phyloP scores from a whole-genome alignment of 164 flowering plant species.

The Pachysandra terminalis region DNA sequence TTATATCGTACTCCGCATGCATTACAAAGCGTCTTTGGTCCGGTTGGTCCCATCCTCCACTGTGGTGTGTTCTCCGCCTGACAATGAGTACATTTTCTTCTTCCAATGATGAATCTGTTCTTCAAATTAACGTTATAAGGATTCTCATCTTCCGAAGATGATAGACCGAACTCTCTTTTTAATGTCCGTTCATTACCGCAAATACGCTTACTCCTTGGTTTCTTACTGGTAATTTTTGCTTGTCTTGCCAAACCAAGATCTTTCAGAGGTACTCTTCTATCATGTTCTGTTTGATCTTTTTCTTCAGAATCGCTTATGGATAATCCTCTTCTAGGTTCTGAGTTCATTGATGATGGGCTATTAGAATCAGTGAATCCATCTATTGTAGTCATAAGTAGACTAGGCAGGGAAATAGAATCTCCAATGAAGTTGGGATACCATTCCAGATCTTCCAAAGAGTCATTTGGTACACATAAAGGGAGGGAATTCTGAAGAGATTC shows the following conservation, averaged over 20 bases:
- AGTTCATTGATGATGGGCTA: background rate
- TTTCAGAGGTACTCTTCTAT: no score
- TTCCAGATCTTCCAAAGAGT: conserved; percentile 9
- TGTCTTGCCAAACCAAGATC: no score
- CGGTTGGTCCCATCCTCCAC: conserved; percentile 26
- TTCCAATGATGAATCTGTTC: background rate
- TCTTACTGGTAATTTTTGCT: background rate
- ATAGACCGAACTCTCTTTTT: background rate
- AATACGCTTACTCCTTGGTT: background rate
- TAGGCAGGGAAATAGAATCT: background rate
- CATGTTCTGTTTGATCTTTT: no score
- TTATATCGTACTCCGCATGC: conserved; percentile 27
- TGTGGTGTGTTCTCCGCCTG: conserved; percentile 20
- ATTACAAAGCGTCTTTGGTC: conserved; percentile 26
- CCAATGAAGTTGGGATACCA: background rate
- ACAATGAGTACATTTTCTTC: conserved; percentile 18
- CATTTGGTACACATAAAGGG: conserved; percentile 6
- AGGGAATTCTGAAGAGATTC: no score
- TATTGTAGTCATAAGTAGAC: background rate
- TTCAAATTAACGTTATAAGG: background rate
- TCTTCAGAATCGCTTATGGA: no score
- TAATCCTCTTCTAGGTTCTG: no score
- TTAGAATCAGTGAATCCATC: background rate
- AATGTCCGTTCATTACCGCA: background rate
- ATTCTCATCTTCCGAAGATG: background rate